phyloP scores from a whole-genome alignment of 176 grass and related monocot species.

The Lolium perenne region DNA sequence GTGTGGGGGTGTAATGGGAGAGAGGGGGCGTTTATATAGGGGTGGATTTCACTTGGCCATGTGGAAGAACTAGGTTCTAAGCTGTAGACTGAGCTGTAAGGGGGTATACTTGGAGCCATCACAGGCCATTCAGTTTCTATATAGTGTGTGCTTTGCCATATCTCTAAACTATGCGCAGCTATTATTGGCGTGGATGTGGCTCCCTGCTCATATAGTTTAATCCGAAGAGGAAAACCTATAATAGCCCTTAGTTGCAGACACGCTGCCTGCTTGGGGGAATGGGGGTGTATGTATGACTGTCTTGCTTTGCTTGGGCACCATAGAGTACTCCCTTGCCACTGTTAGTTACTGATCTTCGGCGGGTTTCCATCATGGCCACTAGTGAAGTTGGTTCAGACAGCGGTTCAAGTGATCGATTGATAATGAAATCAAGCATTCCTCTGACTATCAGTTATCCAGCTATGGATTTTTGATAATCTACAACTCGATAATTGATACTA shows the following conservation, averaged over 20 bases:
- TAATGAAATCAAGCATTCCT: too few relatives aligned
- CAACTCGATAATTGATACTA: too few relatives aligned
- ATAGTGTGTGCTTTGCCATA: conserved; percentile 41
- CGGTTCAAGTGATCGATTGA: too few relatives aligned
- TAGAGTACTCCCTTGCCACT: not conserved
- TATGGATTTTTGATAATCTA: too few relatives aligned
- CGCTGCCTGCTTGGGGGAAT: not conserved
- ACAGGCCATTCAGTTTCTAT: conserved; percentile 28
- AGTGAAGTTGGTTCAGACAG: too few relatives aligned
- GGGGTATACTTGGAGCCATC: conserved; percentile 48
- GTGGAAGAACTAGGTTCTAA: conserved; percentile 57
- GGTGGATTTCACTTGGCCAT: conserved; percentile 49
- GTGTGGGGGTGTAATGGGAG: conserved; percentile 21
- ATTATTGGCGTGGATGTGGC: conserved; percentile 38
- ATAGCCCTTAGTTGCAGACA: not conserved
- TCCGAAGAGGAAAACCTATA: conserved; percentile 47
- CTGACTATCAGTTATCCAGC: too few relatives aligned
- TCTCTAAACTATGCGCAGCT: conserved; percentile 38
- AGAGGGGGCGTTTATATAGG: conserved; percentile 42
- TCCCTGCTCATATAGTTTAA: conserved; percentile 53
- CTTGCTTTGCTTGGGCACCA: not conserved
- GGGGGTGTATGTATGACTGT: not conserved
- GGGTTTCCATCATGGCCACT: not conserved
- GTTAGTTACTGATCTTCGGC: conserved; percentile 3
- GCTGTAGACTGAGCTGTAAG: conserved; percentile 59